Base-by-base conservation (phyloP, 2,329 filamentous ascomycete species). In the Coniella lustricola region DNA sequence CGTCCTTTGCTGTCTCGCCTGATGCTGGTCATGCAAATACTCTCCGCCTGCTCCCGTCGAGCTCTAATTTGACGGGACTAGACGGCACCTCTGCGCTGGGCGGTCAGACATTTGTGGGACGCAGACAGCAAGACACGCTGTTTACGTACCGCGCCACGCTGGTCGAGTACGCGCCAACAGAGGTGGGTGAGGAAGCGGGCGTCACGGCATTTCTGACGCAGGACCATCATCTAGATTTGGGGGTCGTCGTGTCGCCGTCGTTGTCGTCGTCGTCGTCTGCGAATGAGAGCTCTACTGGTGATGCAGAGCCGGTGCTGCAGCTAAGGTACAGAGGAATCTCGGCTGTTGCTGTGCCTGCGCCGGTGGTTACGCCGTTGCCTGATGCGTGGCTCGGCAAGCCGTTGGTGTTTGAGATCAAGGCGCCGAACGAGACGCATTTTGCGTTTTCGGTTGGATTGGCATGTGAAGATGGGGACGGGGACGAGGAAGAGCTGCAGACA, bases 61-160 rank as follows among this genome's bases (percentile, higher is more conserved):
- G 57, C 1, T 62, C 76, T 1, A 79, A 81, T 54, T 64, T 83
- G 3, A 81, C 75, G 1, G 76, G 68, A 2, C 65, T 72, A 12
- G 72, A 78, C 50, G 68, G 70, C 0, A 69, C 74, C 48, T 71
- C 71, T 50, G 61, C 65, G 4, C 73, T 70, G 38, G 61, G 59
- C 3, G 71, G 73, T 4, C 73, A 76, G 59, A 69, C 75, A 0
- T 78, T 82, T 39, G 64, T 82, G 16, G 73, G 71, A 0, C 67
- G 91, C 2, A 67, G 76, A 1, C 77, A 82, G 57, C 73, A 73
- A 4, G 71, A 81, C 52, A 75, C 76, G 0, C 60, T 77, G 1
- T 81, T 81, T 58, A 70, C 64, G 0, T 81, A 68, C 57, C 67
- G 62, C 39, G 67, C 75, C 3, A 65, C 74, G 48, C 44, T 80